Evolutionary conservation across 148 eudicot species (phyloP), one percentile per base, ranked within the genome.

Genomic region (Polygonum maritimum): DNA sequence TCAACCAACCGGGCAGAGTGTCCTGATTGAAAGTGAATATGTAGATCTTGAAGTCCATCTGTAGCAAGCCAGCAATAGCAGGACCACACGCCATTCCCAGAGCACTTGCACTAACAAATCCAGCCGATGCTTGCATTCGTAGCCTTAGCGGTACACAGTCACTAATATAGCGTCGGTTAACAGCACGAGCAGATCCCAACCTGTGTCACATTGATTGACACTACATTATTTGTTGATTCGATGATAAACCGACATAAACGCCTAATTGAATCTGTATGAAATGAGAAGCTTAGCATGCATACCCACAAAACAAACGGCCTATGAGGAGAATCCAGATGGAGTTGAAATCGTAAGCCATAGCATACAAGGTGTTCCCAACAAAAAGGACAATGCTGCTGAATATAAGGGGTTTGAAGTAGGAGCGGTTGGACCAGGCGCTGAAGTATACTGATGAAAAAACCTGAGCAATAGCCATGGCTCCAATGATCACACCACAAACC

Each of bases 31-130:
- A 89, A 19, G 93, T 91, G 72, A 87, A 10, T 76, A 82, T 86
- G 57, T 85, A 85, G 45, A 91, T 76, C 74, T 74, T 91, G 65
- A 91, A 89, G 51, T 89, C 77, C 18, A 79, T 83, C 75, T 91
- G 96, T 63, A 91, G 96, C 69, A 89, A 76, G 41, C 96, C 92
- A 78, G 89, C 96, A 79, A 91, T 82, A 52, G 96, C 96, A 63
- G 96, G 96, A 11, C 96, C 96, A 86, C 96, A 91, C 71, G 96
- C 96, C 96, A 91, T 91, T 76, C 96, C 96, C 63, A 89, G 90
- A 78, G 93, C 96, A 85, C 96, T 91, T 38, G 96, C 96, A 82
- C 93, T 91, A 44, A 91, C 96, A 78, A 91, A 91, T 63, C 84
- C 96, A 52, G 96, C 96, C 65, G 96, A 91, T 73, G 96, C 96